Conservation (phyloP, 2,329 filamentous ascomycete genomes). For the Thielaviopsis musarum region DNA sequence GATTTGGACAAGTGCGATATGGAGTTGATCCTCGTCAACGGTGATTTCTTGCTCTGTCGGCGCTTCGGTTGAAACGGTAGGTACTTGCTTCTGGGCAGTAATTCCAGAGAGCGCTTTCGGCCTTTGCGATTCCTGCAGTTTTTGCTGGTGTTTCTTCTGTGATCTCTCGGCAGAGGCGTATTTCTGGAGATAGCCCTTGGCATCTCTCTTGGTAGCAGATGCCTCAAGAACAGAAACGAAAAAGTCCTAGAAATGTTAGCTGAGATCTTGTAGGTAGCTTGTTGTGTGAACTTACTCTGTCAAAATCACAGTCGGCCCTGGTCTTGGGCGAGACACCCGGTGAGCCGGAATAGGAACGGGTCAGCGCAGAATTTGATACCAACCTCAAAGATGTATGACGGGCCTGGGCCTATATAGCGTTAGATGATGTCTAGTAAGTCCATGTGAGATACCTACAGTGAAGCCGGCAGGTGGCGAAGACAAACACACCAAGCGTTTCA, state of each 20-base stretch:
- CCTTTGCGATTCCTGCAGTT: not conserved
- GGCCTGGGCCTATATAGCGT: not conserved
- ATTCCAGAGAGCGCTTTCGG: not conserved
- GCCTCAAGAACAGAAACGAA: slow-evolving; percentile 75
- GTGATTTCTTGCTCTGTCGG: slow-evolving; percentile 13
- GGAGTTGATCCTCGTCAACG: slow-evolving; percentile 14
- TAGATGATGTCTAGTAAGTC: not conserved
- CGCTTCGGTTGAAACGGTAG: not conserved
- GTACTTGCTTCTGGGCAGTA: not conserved
- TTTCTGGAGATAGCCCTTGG: slow-evolving; percentile 77
- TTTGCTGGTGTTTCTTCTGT: not conserved
- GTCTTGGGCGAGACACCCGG: slow-evolving; percentile 5
- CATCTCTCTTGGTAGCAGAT: slow-evolving; percentile 82
- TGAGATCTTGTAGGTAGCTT: not conserved
- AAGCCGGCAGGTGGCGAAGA: not conserved
- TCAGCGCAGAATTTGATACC: not conserved
- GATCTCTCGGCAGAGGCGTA: slow-evolving; percentile 32
- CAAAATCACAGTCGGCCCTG: slow-evolving; percentile 10
- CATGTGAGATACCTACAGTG: not conserved
- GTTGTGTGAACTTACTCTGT: slow-evolving; percentile 5
- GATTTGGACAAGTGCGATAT: slow-evolving; percentile 77
- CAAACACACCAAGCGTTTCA: not conserved
- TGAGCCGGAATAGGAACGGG: slow-evolving; percentile 11
- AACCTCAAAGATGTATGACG: not conserved
- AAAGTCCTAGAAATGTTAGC: slow-evolving; percentile 45